Evolutionary conservation across 1,284 basidiomycete species (phyloP).

Genomic region (Sporisorium iseilematis-ciliati): DNA sequence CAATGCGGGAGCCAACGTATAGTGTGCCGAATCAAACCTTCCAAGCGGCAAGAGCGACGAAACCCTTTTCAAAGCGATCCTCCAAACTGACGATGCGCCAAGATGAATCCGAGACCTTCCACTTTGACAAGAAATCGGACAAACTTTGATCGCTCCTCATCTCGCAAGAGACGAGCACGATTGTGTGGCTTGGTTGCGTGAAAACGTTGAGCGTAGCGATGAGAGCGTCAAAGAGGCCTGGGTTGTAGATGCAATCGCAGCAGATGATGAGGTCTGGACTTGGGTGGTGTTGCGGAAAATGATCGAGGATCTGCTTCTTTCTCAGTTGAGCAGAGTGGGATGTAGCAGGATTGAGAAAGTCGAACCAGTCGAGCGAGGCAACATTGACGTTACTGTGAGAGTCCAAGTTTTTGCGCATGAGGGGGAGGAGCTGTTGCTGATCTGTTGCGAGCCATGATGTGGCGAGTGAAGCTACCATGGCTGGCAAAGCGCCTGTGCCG

Average conservation of each 20-base stretch:
- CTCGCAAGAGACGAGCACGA: conserved; percentile 56
- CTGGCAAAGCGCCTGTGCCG: conserved; percentile 63
- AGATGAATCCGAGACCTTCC: conserved; percentile 27
- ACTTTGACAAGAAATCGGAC: conserved; percentile 47
- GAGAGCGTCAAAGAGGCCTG: conserved; percentile 57
- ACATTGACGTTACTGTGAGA: conserved; percentile 1
- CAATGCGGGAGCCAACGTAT: background rate
- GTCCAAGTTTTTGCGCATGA: conserved; percentile 55
- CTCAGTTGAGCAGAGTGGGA: conserved; percentile 21
- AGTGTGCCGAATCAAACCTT: conserved; percentile 11
- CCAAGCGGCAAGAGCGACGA: conserved; percentile 46
- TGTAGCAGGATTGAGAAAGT: conserved; percentile 38
- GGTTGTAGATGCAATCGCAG: conserved; percentile 66
- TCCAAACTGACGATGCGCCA: conserved; percentile 48
- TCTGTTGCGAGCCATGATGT: conserved; percentile 63
- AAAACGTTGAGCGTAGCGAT: conserved; percentile 56
- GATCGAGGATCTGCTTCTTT: conserved; percentile 28
- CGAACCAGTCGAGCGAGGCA: conserved; percentile 47
- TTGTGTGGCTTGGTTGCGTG: conserved; percentile 38
- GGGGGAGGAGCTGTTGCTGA: conserved; percentile 48
- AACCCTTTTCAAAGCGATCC: conserved; percentile 48
- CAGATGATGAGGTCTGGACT: conserved; percentile 54
- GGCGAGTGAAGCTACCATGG: conserved; percentile 28
- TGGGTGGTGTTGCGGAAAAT: conserved; percentile 1
- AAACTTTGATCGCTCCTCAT: conserved; percentile 57